Base-by-base conservation (phyloP, 805 yeast species). In the Wickerhamiella sergipiensis region DNA sequence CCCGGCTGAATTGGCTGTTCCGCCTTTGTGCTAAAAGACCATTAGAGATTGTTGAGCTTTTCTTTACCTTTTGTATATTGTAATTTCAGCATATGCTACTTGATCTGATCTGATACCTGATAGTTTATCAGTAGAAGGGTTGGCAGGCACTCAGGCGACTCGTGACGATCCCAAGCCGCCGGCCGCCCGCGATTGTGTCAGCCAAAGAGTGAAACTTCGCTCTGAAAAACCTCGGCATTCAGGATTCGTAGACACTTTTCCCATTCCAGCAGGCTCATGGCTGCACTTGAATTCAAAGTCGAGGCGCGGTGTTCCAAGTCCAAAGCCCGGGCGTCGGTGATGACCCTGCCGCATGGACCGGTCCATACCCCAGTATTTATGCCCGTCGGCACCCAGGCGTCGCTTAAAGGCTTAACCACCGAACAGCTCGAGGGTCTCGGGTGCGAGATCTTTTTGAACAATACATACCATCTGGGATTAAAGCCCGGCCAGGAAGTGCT, bases 371-470 rank as follows among this genome's bases (percentile, higher is more conserved):
- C 75, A 2, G 72, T 71, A 62, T 71, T 71, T 57, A 71, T 71
- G 74, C 75, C 75, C 1, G 75, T 71, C 2, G 74, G 73, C 45
- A 70, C 74, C 21, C 75, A 71, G 60, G 75, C 75, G 6, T 65
- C 74, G 6, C 61, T 71, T 38, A 71, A 71, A 55, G 75, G 75
- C 10, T 58, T 71, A 42, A 71, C 74, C 3, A 66, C 70, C 8
- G 68, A 69, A 48, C 75, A 71, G 58, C 64, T 71, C 33, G 62
- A 61, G 13, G 61, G 60, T 40, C 59, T 71, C 43, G 71, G 65
- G 40, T 71, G 75, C 58, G 67, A 67, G 46, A 64, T 71, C 33
- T 71, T 73, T 50, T 60, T 71, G 43, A 71, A 71, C 55, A 71
- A 71, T 50, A 71, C 75, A 1, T 71, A 71, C 53, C 75, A 71